Evolutionary conservation across 305 asterid species (phyloP), one percentile per base, ranked within the genome.

Genomic region (Fraxinus sp.): DNA sequence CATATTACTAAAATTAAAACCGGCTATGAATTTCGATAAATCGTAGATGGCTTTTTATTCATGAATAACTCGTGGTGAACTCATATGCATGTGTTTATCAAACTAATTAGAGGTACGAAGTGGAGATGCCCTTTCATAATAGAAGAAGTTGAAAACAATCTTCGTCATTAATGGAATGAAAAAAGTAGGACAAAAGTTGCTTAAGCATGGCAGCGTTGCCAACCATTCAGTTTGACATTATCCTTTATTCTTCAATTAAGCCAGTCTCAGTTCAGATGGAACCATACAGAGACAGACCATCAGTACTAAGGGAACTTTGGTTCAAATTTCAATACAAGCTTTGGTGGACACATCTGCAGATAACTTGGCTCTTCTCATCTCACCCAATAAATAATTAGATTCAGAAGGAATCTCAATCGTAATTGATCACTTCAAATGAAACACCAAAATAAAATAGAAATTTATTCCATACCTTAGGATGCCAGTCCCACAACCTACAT

Each of bases 401-500:
- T 11, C n/a, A 70, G 75, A 70, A 70, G 36, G 39, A 70, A 11
- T 28, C 75, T 30, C 41, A 30, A 11, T 70, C 7, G 1, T 14
- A 66, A 30, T 68, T 28, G 37, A 28, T 68, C 22, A 28, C 41
- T 30, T 30, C 39, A 14, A 13, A 70, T 28, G 37, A 1, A 70
- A 70, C 1, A 3, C 72, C 35, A 52, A 10, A 49, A 81, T 81
- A 55, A 75, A 35, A 71, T 57, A 39, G 46, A 78, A 52, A 28
- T 49, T 62, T 49, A 46, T 41, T 11, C 14, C 84, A 37, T 83
- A 94, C 99, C 99, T 96, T 79, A 96, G 86, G 84, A 96, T 96
- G 87, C 99, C 99, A 79, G 99, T 96, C 71, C 99, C 99, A 82
- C 99, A 96, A 76, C 99, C 99, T 7, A 96, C 93, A 85, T 96